Conservation (phyloP, 805 yeast genomes). For the Barnettozyma pratensis region DNA sequence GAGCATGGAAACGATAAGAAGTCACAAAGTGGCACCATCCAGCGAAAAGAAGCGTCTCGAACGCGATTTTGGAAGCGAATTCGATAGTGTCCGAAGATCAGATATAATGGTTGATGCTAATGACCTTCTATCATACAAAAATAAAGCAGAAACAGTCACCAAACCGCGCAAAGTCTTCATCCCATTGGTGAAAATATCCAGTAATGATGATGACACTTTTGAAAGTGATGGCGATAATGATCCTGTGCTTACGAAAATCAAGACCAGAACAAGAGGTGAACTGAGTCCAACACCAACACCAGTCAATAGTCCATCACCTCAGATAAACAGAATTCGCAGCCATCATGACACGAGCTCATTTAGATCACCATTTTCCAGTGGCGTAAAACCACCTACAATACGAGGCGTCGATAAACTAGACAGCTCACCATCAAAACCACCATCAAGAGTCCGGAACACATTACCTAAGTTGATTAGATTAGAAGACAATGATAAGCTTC, state of each 20-base stretch:
- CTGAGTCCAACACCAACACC: background rate
- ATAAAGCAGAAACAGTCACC: too few species aligned
- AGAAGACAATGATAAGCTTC: background rate
- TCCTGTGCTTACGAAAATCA: background rate
- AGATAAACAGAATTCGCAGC: background rate
- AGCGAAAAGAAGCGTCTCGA: slow-evolving; percentile 4
- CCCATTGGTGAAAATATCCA: background rate
- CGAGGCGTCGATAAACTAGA: background rate
- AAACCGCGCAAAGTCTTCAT: background rate
- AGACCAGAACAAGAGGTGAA: background rate
- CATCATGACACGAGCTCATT: background rate
- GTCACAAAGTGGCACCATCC: background rate
- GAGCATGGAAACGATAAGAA: background rate
- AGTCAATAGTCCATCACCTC: background rate
- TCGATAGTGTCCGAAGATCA: slow-evolving; percentile 16
- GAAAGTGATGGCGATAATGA: background rate
- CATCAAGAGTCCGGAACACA: background rate
- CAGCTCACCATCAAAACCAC: background rate
- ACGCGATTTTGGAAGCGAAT: slow-evolving; percentile 20
- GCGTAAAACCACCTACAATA: background rate
- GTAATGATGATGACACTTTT: background rate
- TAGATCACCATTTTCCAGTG: background rate
- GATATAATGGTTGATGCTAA: slow-evolving; percentile 8
- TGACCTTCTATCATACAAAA: slow-evolving; percentile 4
- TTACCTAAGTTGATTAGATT: slow-evolving; percentile 2